phyloP scores from a whole-genome alignment of 2,329 filamentous ascomycete species.

The Aspergillus terreus region DNA sequence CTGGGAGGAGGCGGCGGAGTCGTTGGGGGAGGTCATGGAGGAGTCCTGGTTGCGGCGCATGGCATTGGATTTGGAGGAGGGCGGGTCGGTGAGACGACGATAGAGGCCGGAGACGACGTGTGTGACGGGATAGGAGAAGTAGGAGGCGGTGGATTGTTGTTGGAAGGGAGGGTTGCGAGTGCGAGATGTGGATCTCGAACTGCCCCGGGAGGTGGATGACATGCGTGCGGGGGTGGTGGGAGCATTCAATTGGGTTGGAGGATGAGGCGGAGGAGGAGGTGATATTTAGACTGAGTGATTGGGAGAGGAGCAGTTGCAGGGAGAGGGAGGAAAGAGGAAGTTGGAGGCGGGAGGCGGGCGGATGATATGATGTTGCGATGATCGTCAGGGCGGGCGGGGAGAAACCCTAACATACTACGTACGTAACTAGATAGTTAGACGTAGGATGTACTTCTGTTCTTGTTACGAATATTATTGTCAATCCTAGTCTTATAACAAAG shows the following conservation, averaged over 20 bases:
- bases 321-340: not conserved
- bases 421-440: no score
- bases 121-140: slow-evolving; percentile 50
- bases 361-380: no score
- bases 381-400: no score
- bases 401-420: no score
- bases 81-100: slow-evolving; percentile 57
- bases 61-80: slow-evolving; percentile 15
- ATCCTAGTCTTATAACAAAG: not conserved
- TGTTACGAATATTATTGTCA: no score
- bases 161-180: slow-evolving; percentile 22
- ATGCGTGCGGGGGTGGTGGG: slow-evolving; percentile 7
- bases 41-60: slow-evolving; percentile 16
- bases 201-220: slow-evolving; percentile 12
- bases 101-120: slow-evolving; percentile 61
- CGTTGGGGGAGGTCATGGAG: slow-evolving; percentile 40
- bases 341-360: no score
- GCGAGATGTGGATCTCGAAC: slow-evolving; percentile 7
- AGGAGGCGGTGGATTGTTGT: slow-evolving; percentile 40
- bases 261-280: not conserved
- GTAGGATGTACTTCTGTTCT: no score
- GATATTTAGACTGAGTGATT: not conserved
- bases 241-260: slow-evolving; percentile 2
- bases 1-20: slow-evolving; percentile 32
- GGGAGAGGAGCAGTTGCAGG: not conserved